These are phyloP conservation scores for Lasiosphaeria ovina DNA, from an alignment of 495 filamentous ascomycete genomes.

Conservation along the genomic window DNA sequence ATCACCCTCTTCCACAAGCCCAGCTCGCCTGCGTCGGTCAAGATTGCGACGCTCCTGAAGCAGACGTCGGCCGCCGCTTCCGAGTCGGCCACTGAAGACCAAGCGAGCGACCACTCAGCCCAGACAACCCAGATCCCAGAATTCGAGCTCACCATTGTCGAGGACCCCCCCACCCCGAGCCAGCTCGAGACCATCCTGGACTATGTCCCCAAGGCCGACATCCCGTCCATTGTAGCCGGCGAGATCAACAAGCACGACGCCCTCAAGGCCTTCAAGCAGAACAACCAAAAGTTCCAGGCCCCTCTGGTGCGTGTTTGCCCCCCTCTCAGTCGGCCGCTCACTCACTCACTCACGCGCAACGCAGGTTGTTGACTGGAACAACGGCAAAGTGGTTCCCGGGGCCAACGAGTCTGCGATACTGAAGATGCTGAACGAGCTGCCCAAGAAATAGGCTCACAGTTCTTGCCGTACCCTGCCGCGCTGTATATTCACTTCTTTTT, in stretches of 20 bases:
- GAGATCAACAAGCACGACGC: slow-evolving; percentile 73
- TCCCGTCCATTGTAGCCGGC: slow-evolving; percentile 63
- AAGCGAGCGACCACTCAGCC: slow-evolving; percentile 57
- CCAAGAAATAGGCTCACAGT: slow-evolving; percentile 39
- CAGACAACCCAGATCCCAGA: slow-evolving; percentile 55
- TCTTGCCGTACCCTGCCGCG: neutral
- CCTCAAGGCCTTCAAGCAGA: slow-evolving; percentile 64
- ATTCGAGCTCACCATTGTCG: slow-evolving; percentile 85
- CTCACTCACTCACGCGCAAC: slow-evolving; percentile 11
- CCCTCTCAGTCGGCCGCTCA: neutral
- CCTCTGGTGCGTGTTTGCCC: slow-evolving; percentile 60
- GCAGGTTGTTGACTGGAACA: slow-evolving; percentile 89
- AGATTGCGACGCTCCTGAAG: slow-evolving; percentile 70
- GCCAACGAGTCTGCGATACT: slow-evolving; percentile 82
- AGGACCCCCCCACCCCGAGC: slow-evolving; percentile 73
- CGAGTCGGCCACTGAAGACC: slow-evolving; percentile 59
- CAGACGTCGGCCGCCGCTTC: slow-evolving; percentile 63
- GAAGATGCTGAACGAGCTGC: slow-evolving; percentile 62
- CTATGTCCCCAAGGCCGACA: slow-evolving; percentile 62
- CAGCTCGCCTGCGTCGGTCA: slow-evolving; percentile 58
- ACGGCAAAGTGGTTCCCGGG: slow-evolving; percentile 74
- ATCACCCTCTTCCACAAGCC: slow-evolving; percentile 95
- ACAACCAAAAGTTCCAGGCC: slow-evolving; percentile 58
- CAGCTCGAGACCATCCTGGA: slow-evolving; percentile 87
- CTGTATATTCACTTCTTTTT: neutral